These are phyloP conservation scores for Eustoma russellianum DNA, from an alignment of 257 asterid genomes.

Conservation along the genomic window DNA sequence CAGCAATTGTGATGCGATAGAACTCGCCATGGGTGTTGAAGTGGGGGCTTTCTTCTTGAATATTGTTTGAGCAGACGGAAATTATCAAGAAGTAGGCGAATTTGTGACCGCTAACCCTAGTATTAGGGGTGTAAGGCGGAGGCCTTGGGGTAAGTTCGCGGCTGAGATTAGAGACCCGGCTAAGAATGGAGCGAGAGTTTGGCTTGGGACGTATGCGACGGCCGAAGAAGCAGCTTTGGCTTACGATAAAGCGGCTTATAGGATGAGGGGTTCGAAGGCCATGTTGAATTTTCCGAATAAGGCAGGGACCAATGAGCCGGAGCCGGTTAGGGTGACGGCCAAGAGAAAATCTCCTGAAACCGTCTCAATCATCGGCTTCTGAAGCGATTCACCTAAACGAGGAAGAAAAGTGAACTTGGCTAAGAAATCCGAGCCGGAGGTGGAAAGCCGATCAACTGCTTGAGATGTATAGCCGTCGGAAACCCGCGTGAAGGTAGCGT, in stretches of 20 bases:
- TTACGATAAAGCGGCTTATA: constrained; percentile 79
- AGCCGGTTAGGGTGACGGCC: constrained; percentile 59
- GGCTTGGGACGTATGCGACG: constrained; percentile 88
- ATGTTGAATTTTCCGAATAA: constrained; percentile 68
- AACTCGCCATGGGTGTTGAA: constrained; percentile 35
- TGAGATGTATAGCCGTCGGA: background rate
- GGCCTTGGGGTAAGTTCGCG: constrained; percentile 94
- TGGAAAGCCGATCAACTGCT: constrained; percentile 36
- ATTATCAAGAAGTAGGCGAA: background rate
- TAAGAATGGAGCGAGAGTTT: constrained; percentile 79
- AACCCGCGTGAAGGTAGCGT: too few species aligned
- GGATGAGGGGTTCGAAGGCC: constrained; percentile 92
- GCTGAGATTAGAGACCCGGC: constrained; percentile 91
- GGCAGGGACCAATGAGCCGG: constrained; percentile 69
- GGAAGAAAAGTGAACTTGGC: constrained; percentile 24
- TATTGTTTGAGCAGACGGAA: too few species aligned
- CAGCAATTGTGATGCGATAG: constrained; percentile 63
- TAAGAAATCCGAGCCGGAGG: constrained; percentile 50
- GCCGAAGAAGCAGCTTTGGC: constrained; percentile 87
- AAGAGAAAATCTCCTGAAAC: constrained; percentile 57
- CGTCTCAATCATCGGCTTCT: constrained; percentile 21
- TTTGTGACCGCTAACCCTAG: background rate
- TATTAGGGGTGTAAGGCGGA: constrained; percentile 38
- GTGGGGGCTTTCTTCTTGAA: background rate
- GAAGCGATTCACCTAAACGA: constrained; percentile 56